Percentiles rank a stretch among this genome's conserved stretches.
Evolutionary conservation across 2,329 filamentous ascomycete species (phyloP).

Genomic region (Xylaria sp.): DNA sequence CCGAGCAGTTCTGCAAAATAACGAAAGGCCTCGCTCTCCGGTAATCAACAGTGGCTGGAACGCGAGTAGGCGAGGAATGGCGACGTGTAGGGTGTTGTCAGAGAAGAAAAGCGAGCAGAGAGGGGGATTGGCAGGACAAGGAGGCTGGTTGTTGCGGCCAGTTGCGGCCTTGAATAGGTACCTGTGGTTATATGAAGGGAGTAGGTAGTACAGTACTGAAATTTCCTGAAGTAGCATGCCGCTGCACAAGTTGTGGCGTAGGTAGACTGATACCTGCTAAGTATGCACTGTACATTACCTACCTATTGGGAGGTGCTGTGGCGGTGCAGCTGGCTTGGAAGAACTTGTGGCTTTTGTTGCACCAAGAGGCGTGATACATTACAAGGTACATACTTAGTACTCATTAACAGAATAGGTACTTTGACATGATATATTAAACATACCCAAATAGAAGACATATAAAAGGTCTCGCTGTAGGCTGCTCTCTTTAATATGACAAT

Average conservation of each 20-base stretch:
- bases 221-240: conserved; percentile 25
- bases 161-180: conserved; percentile 6
- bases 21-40: neutral
- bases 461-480: no score
- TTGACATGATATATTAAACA: no score
- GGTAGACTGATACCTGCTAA: no score
- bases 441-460: no score
- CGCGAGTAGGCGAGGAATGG: neutral
- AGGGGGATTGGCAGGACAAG: neutral
- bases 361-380: no score
- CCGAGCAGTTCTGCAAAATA: neutral
- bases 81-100: neutral
- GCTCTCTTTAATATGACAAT: no score
- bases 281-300: no score
- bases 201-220: neutral
- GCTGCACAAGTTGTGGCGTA: conserved; percentile 17
- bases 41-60: neutral
- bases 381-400: no score
- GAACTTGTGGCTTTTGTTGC: neutral
- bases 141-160: conserved; percentile 1
- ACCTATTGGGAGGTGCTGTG: neutral
- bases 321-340: neutral
- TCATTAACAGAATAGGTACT: no score
- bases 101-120: neutral
- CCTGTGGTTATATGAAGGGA: neutral